Evolutionary conservation across 2,329 filamentous ascomycete species (phyloP).

Genomic region (Pleurostoma richardsiae): DNA sequence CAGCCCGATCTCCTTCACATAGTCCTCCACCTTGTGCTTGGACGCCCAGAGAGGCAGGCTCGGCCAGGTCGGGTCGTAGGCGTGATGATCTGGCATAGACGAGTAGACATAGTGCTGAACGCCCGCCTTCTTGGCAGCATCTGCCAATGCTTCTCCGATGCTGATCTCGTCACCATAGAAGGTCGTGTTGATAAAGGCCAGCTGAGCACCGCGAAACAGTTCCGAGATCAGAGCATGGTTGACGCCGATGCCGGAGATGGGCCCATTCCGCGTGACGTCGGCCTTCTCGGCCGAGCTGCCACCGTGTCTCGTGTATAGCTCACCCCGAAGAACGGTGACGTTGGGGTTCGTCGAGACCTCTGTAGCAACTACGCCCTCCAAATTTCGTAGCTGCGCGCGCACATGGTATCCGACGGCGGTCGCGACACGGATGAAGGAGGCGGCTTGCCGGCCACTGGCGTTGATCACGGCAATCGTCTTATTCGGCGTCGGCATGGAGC

Average conservation of each 20-base stretch:
- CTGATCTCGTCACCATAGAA: constrained; percentile 93
- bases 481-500: constrained; percentile 52
- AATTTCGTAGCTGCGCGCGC: constrained; percentile 82
- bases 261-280: constrained; percentile 65
- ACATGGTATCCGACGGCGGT: constrained; percentile 92
- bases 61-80: constrained; percentile 72
- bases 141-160: constrained; percentile 82
- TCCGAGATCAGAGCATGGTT: constrained; percentile 68
- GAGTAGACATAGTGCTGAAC: constrained; percentile 94
- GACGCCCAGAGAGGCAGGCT: constrained; percentile 85
- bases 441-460: constrained; percentile 90
- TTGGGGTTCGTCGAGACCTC: constrained; percentile 81
- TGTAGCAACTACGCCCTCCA: constrained; percentile 80
- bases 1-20: constrained; percentile 75
- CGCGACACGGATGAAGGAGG: constrained; percentile 89
- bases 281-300: constrained; percentile 36
- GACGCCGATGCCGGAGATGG: constrained; percentile 59
- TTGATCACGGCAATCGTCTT: constrained; percentile 95
- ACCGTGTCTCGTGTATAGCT: constrained; percentile 52
- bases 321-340: constrained; percentile 59
- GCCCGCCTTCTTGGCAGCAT: constrained; percentile 78
- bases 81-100: constrained; percentile 91
- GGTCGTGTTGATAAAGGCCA: constrained; percentile 97
- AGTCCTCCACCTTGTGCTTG: constrained; percentile 90
- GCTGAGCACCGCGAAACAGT: constrained; percentile 77